Evolutionary conservation across 345 rosid species (phyloP), one percentile per base, ranked within the genome.

Genomic region (Viola odorata): DNA sequence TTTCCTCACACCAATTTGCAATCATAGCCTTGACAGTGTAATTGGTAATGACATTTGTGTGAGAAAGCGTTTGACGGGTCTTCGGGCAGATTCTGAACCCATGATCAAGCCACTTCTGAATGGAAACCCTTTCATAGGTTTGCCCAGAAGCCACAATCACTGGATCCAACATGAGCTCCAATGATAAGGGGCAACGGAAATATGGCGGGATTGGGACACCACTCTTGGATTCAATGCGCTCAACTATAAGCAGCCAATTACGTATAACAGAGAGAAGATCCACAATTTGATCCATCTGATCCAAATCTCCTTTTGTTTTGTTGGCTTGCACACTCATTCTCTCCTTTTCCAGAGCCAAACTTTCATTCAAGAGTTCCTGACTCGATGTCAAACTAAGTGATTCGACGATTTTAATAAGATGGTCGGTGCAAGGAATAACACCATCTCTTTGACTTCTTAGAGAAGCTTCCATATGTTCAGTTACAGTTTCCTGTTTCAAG

Each of bases 91-190:
- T 65, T n/a, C 58, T 78, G 68, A 92, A 71, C 60, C 96, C 91
- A 5, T 77, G 75, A 69, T 83, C 91, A 69, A 92, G 79, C 98
- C 97, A 92, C 64, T 78, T 89, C 79, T 84, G 91, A 60, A 92
- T 89, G 55, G 89, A 85, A 50, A 82, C 72, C 81, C 88, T 83
- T 72, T 92, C 98, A 69, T 81, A 92, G 58, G 98, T 92, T 81
- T 87, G 94, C 55, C 98, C 98, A 23, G 97, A 89, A 73, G 96
- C 91, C 69, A 92, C 85, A 51, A 87, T 89, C 65, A 92, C 96
- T 8, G 98, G 98, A 77, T 92, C 90, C 73, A 71, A 51, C 97
- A 92, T 92, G 71, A 89, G 96, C 61, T 89, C 94, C 64, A 86
- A 77, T 13, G 97, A 92, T 63, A 92, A 70, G 37, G 98, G 94